These are phyloP conservation scores for Diaporthe ampelina DNA, from an alignment of 2,329 filamentous ascomycete species.

Conservation along the genomic window DNA sequence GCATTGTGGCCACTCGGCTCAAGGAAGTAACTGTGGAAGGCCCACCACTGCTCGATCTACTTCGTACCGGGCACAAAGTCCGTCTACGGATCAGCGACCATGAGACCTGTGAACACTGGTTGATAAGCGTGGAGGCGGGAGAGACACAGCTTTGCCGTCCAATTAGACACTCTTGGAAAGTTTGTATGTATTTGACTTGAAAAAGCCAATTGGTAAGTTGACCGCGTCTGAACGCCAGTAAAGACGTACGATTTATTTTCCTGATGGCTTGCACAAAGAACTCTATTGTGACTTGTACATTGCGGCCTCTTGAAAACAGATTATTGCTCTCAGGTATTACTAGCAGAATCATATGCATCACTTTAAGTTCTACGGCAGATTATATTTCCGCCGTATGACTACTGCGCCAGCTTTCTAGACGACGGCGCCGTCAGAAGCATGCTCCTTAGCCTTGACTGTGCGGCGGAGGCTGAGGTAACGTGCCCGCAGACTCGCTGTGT, in stretches of 20 bases:
- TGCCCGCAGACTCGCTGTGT: too few relatives aligned
- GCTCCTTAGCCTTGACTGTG: too few relatives aligned
- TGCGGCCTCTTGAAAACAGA: too few relatives aligned
- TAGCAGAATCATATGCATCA: too few relatives aligned
- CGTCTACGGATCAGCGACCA: neutral
- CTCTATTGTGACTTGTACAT: too few relatives aligned
- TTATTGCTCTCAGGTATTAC: too few relatives aligned
- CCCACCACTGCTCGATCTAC: constrained; percentile 3
- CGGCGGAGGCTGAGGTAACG: too few relatives aligned
- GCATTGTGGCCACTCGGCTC: neutral
- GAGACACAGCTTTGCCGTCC: neutral
- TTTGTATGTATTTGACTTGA: neutral
- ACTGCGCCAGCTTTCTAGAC: too few relatives aligned
- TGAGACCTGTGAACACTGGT: neutral
- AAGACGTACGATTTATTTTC: neutral
- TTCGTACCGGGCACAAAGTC: neutral
- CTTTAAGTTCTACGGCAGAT: too few relatives aligned
- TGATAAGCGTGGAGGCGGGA: neutral
- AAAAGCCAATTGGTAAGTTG: neutral
- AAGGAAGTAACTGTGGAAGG: neutral
- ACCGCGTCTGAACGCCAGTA: neutral
- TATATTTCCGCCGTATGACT: too few relatives aligned
- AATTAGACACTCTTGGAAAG: neutral
- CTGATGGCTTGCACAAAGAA: neutral
- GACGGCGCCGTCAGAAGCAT: too few relatives aligned